These are phyloP conservation scores for Skeletonema grethae DNA, from an alignment of 108 stramenopile species.

Conservation along the genomic window DNA sequence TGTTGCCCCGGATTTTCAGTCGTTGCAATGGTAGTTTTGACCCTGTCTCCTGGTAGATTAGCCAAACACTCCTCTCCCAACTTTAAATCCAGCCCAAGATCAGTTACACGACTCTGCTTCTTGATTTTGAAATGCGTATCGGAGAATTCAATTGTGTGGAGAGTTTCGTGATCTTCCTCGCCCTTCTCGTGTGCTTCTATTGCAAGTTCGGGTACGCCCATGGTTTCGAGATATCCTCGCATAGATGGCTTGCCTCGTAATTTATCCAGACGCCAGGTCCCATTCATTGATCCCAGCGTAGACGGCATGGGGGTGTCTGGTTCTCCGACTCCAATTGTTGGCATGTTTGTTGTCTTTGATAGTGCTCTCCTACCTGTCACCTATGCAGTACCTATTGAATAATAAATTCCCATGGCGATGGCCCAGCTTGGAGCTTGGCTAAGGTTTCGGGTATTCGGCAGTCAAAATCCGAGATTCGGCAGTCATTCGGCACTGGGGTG, in stretches of 20 bases:
- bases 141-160: constrained; percentile 62
- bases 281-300: constrained; percentile 58
- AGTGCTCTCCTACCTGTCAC: too few relatives aligned
- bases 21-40: constrained; percentile 71
- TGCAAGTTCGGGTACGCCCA: constrained; percentile 79
- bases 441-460: too few relatives aligned
- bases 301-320: background rate
- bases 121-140: constrained; percentile 46
- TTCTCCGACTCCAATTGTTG: background rate
- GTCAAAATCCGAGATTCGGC: too few relatives aligned
- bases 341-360: too few relatives aligned
- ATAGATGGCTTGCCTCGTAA: constrained; percentile 68
- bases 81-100: constrained; percentile 67
- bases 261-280: constrained; percentile 83
- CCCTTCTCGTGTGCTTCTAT: constrained; percentile 90
- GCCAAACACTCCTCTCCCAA: constrained; percentile 61
- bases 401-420: too few relatives aligned
- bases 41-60: constrained; percentile 64
- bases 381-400: too few relatives aligned
- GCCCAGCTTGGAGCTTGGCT: too few relatives aligned
- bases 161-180: constrained; percentile 75
- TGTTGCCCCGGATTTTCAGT: constrained; percentile 57
- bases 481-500: too few relatives aligned
- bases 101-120: constrained; percentile 82
- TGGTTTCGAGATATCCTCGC: constrained; percentile 78